A percentile compares a stretch with the other conserved stretches of the same genome.
Conservation (phyloP, 2,329 filamentous ascomycete species). For the Phialocephala sp. region DNA sequence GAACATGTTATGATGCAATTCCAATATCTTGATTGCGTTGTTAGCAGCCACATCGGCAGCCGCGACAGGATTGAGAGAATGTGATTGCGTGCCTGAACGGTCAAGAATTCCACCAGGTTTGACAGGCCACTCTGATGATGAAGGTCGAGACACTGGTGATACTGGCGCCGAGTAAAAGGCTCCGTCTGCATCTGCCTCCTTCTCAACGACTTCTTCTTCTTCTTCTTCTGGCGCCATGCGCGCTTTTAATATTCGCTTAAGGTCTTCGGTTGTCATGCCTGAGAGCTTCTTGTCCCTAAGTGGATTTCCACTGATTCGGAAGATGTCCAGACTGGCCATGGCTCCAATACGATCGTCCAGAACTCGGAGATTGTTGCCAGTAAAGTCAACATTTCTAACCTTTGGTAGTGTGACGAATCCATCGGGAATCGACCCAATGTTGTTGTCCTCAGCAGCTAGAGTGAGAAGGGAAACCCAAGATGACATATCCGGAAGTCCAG, state of each 20-base stretch:
- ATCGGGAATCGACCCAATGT: conserved; percentile 73
- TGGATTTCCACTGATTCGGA: conserved; percentile 88
- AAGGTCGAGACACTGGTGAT: conserved; percentile 35
- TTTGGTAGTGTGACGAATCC: conserved; percentile 73
- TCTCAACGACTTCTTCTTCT: conserved; percentile 35
- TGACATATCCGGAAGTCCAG: conserved; percentile 73
- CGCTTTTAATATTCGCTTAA: conserved; percentile 75
- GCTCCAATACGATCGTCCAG: conserved; percentile 77
- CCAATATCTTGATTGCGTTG: conserved; percentile 61
- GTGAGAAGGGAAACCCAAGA: conserved; percentile 76
- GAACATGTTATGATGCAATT: conserved; percentile 80
- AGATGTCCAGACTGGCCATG: conserved; percentile 78
- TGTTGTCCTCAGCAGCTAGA: conserved; percentile 82
- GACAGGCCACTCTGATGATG: conserved; percentile 41
- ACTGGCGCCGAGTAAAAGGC: conserved; percentile 35
- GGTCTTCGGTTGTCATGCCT: conserved; percentile 77
- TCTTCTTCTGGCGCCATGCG: conserved; percentile 63
- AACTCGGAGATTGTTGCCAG: conserved; percentile 79
- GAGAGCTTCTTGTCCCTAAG: conserved; percentile 86
- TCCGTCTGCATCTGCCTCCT: conserved; percentile 43
- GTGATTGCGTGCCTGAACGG: conserved; percentile 68
- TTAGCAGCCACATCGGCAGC: conserved; percentile 60
- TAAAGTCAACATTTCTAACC: conserved; percentile 80
- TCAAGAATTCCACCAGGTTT: conserved; percentile 63
- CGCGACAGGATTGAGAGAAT: conserved; percentile 62